Percentiles rank a stretch among this genome's conserved stretches.
Evolutionary conservation across 805 yeast species (phyloP).

Genomic region (Wickerhamomyces strasburgensis): DNA sequence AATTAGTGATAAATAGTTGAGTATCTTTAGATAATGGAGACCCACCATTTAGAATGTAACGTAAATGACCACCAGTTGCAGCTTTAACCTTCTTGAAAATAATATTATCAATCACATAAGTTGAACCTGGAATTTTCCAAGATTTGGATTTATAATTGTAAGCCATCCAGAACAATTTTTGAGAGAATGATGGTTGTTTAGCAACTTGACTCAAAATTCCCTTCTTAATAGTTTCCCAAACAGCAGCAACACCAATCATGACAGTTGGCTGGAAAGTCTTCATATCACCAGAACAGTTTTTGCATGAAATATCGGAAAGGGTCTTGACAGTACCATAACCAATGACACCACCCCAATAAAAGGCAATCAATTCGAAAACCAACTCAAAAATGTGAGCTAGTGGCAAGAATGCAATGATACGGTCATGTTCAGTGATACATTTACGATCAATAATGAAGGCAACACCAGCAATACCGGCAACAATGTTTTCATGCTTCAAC

Average conservation of each 20-base stretch:
- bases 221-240: slow-evolving; percentile 93
- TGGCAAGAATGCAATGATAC: slow-evolving; percentile 85
- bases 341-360: slow-evolving; percentile 85
- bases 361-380: slow-evolving; percentile 71
- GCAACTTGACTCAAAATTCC: slow-evolving; percentile 78
- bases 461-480: slow-evolving; percentile 87
- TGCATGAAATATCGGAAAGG: slow-evolving; percentile 72
- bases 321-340: slow-evolving; percentile 96
- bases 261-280: slow-evolving; percentile 82
- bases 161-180: slow-evolving; percentile 87
- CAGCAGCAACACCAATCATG: slow-evolving; percentile 98
- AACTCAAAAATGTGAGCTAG: slow-evolving; percentile 95
- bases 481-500: slow-evolving; percentile 56
- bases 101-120: slow-evolving; percentile 55
- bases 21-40: slow-evolving; percentile 81
- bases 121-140: slow-evolving; percentile 71
- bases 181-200: slow-evolving; percentile 58
- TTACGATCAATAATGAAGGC: slow-evolving; percentile 52
- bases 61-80: slow-evolving; percentile 91
- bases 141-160: slow-evolving; percentile 63
- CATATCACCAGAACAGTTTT: slow-evolving; percentile 86
- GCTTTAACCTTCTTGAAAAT: slow-evolving; percentile 84
- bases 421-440: slow-evolving; percentile 51
- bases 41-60: slow-evolving; percentile 81
- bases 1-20: slow-evolving; percentile 70